Evolutionary conservation across 2,329 filamentous ascomycete species (phyloP).

Genomic region (Rhexocercosporidium sp.): DNA sequence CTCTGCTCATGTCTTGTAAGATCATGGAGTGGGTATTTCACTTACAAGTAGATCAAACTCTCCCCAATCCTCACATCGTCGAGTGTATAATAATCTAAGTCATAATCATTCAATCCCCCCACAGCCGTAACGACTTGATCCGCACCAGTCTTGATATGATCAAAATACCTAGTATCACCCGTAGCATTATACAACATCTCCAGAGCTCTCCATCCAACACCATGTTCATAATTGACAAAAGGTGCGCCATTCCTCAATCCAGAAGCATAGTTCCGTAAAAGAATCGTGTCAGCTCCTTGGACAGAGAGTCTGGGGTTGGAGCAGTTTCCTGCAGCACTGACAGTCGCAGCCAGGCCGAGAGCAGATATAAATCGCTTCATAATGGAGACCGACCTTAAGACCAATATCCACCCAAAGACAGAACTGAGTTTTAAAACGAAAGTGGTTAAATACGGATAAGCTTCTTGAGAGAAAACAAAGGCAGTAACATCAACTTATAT

Average conservation of each 20-base stretch:
- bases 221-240: constrained; percentile 21
- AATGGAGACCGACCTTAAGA: not conserved
- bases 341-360: constrained; percentile 5
- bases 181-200: constrained; percentile 48
- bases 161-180: constrained; percentile 49
- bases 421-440: not conserved
- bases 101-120: constrained; percentile 54
- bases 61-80: constrained; percentile 57
- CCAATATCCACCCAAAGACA: not conserved
- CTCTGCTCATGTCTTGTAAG: not conserved
- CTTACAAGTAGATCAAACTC: constrained; percentile 20
- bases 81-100: constrained; percentile 53
- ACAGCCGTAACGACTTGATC: constrained; percentile 53
- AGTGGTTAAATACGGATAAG: not conserved
- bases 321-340: constrained; percentile 12
- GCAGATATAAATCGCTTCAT: constrained; percentile 6
- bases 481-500: not conserved
- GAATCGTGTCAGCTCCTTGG: constrained; percentile 22
- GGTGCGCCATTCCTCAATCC: constrained; percentile 16
- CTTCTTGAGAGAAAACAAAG: not conserved
- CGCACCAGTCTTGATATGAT: constrained; percentile 52
- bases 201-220: constrained; percentile 17
- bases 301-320: constrained; percentile 20
- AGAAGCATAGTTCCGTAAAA: constrained; percentile 20
- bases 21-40: not conserved